Evolutionary conservation across 2,329 filamentous ascomycete genomes (phyloP), one percentile per base, ranked within the genome.

Genomic region (Pestalotiopsis sp.): DNA sequence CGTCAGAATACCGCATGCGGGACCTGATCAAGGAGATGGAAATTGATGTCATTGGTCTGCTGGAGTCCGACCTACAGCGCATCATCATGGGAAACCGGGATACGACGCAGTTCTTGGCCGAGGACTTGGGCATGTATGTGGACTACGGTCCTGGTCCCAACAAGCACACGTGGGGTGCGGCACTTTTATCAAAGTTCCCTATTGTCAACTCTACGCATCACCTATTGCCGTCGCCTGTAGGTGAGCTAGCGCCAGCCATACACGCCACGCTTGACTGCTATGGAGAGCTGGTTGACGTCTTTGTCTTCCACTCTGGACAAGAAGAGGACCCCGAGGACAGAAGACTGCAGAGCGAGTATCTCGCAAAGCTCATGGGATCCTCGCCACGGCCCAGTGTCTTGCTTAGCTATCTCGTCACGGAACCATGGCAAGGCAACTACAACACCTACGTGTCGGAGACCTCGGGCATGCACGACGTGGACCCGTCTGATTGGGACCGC

Each of bases 21-120:
- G 92, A 98, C 83, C 85, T 97, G 14, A 91, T 97, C 81, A 91
- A 93, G 77, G 96, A 98, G 76, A 84, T 97, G n/a, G 96, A 99
- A 81, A 84, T 99, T n/a, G 96, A 99, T 77, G 93, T 99, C 4
- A 88, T 99, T 61, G 96, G 96, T n/a, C 88, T 99, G 23, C 87
- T 99, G 0, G 96, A 99, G 81, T 93, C 92, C 0, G 96, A 99
- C 78, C 87, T 93, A 45, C 96, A 99, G 83, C 93, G 95, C 74
- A 97, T 99, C 82, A 99, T 99, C 84, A 99, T 98, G 96, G 96
- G 96, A 76, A 99, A 98, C 83, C 92, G 96, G 73, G 96, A 99
- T 79, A 92, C 93, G 9, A 98, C 96, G 1, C 96, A 98, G 78
- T 97, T 93, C 81, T 88, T 99, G 9, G 95, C 96, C 23, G 95